A percentile compares a stretch with the other conserved stretches of the same genome.
These are phyloP conservation scores for Hypoxylon cercidicola DNA, from an alignment of 495 filamentous ascomycete genomes.

Conservation along the genomic window DNA sequence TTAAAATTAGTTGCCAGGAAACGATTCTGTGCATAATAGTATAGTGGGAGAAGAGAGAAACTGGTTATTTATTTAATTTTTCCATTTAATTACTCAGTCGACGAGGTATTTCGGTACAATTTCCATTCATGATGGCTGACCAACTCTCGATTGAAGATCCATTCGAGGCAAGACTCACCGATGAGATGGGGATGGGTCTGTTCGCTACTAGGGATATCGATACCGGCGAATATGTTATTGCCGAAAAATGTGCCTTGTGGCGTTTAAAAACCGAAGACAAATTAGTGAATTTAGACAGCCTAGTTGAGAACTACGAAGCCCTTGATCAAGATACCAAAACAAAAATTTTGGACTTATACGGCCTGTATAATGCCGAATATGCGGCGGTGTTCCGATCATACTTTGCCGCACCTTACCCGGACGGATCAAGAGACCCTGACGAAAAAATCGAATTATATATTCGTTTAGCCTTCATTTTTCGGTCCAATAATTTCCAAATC, in stretches of 20 bases:
- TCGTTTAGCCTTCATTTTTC: background rate
- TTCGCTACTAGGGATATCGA: conserved; percentile 28
- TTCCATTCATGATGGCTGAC: background rate
- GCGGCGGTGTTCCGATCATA: too few relatives aligned
- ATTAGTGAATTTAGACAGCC: background rate
- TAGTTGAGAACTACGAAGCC: background rate
- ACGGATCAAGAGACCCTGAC: too few relatives aligned
- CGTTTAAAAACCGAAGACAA: background rate
- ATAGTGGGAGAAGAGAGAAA: too few relatives aligned
- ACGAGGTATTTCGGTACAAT: background rate
- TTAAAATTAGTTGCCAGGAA: background rate
- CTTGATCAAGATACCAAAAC: background rate
- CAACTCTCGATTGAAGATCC: background rate
- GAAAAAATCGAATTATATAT: too few relatives aligned
- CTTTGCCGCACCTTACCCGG: too few relatives aligned
- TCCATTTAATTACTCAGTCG: too few relatives aligned
- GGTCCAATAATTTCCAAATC: background rate
- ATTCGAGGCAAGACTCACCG: conserved; percentile 3
- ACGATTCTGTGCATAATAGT: background rate
- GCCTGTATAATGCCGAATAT: background rate
- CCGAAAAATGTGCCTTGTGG: background rate
- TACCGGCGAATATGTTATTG: conserved; percentile 18
- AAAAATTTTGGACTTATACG: background rate
- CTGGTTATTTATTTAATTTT: too few relatives aligned
- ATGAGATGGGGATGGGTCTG: conserved; percentile 7